Evolutionary conservation across 208 protist species (phyloP).

Genomic region (Trypanosoma platydactyli): DNA sequence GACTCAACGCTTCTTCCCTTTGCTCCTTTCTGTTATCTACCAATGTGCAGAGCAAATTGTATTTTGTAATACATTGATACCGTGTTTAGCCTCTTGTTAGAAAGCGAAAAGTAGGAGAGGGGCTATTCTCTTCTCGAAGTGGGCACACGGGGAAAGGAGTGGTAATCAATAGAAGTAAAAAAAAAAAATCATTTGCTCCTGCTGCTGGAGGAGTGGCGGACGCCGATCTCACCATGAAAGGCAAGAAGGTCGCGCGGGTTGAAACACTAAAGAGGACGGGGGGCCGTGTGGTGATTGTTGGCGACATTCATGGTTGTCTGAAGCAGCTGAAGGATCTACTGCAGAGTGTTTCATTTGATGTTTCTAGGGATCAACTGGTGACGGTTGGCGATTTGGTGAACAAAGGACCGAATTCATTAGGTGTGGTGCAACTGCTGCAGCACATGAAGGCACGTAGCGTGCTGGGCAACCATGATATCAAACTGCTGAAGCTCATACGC

Average conservation of each 20-base stretch:
- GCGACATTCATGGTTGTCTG: conserved; percentile 81
- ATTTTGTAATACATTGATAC: neutral
- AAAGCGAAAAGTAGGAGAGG: no score
- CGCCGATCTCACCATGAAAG: neutral
- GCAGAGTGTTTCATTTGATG: conserved; percentile 42
- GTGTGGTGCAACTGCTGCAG: conserved; percentile 49
- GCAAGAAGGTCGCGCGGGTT: conserved; percentile 4
- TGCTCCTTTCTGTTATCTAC: neutral
- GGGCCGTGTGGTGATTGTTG: conserved; percentile 62
- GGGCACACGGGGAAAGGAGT: no score
- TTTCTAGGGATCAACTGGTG: conserved; percentile 56
- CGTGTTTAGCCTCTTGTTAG: no score
- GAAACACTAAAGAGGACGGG: conserved; percentile 6
- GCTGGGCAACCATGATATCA: conserved; percentile 78
- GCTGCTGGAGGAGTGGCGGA: no score
- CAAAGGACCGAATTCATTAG: conserved; percentile 80
- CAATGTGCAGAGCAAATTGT: neutral
- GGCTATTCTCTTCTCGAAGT: no score
- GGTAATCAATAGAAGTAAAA: no score
- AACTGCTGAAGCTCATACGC: conserved; percentile 47
- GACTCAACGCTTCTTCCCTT: no score
- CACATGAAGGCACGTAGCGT: conserved; percentile 61
- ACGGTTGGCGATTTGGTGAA: conserved; percentile 80
- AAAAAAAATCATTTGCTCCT: no score
- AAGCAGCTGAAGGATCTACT: conserved; percentile 54